Evolutionary conservation across 2,329 filamentous ascomycete genomes (phyloP).

Genomic region (Ophiosphaerella narmari): DNA sequence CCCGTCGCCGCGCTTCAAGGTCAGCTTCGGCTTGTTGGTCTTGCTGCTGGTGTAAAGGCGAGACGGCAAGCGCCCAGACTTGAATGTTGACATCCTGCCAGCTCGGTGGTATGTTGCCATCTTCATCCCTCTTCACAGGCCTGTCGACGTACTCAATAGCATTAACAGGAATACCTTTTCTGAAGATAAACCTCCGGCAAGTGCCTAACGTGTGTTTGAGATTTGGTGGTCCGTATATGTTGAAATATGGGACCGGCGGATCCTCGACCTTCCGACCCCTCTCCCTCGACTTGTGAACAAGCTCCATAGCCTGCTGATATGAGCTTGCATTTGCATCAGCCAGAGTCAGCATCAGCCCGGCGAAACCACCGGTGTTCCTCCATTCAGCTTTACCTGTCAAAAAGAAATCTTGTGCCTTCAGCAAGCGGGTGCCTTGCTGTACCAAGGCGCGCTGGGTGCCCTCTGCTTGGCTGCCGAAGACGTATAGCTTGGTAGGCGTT

Average conservation of each 20-base stretch:
- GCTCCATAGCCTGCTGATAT: slow-evolving; percentile 51
- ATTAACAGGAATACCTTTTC: slow-evolving; percentile 76
- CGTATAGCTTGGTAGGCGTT: slow-evolving; percentile 72
- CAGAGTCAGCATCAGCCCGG: slow-evolving; percentile 83
- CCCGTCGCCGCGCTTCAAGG: slow-evolving; percentile 23
- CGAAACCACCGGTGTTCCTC: slow-evolving; percentile 76
- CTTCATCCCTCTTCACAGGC: slow-evolving; percentile 29
- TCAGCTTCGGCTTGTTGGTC: slow-evolving; percentile 20
- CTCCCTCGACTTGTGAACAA: slow-evolving; percentile 24
- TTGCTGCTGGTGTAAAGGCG: slow-evolving; percentile 24
- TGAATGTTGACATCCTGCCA: slow-evolving; percentile 77
- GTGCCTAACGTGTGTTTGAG: slow-evolving; percentile 81
- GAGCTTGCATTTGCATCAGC: slow-evolving; percentile 66
- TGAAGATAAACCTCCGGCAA: slow-evolving; percentile 81
- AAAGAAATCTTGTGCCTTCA: slow-evolving; percentile 77
- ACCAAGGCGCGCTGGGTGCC: slow-evolving; percentile 79
- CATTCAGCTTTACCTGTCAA: slow-evolving; percentile 78
- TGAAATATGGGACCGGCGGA: slow-evolving; percentile 35
- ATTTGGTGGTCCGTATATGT: slow-evolving; percentile 81
- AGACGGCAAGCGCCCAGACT: slow-evolving; percentile 80
- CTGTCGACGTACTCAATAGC: slow-evolving; percentile 66
- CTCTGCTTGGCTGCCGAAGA: slow-evolving; percentile 82
- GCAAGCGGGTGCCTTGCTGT: slow-evolving; percentile 68
- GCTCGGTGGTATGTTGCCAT: slow-evolving; percentile 59
- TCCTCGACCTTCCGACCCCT: slow-evolving; percentile 15